Base-by-base conservation (phyloP, 73 alveolate genomes). In the Stentor roeselii region DNA sequence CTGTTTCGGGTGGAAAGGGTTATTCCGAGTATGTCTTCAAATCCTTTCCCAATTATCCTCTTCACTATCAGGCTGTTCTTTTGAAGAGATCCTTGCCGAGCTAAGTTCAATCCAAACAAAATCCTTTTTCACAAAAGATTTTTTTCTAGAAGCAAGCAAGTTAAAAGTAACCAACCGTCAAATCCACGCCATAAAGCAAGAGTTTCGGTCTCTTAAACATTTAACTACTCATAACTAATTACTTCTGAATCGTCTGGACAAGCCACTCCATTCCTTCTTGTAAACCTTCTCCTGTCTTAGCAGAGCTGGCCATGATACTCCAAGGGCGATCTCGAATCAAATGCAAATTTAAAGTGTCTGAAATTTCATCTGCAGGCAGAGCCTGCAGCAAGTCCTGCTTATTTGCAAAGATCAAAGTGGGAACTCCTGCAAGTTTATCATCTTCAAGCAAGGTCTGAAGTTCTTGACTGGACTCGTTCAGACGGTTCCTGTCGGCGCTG, bases 221-320 rank as follows among this genome's bases (percentile, higher is more conserved):
- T n/a, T n/a, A n/a, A n/a, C n/a, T 88, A 59, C 50, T 89, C 75
- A 34, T 60, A 74, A 40, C 42, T 88, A 84, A 82, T 86, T 91
- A 83, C 67, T 89, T 90, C 76, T 90, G 89, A 82, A 93, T 86
- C 41, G 93, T 92, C 84, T 93, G 89, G 60, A 93, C 97, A 4
- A 96, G 93, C 99, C 99, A 96, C 85, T 94, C 96, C 98, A 96
- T 93, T 50, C 99, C 99, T 89, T 96, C 99, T 77, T 88, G 92
- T 50, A 84, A 59, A 59, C 99, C 99, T 78, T 96, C 99, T 60
- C 95, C 85, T 82, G 95, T 94, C 76, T 91, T 89, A 36, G 99
- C 99, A 31, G 98, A 92, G 86, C 99, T 95, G 27, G 99, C 99
- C 31, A 94, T 93, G 84, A 98, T 98, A 83, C 97, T 94, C 99